Evolutionary conservation across 2,329 filamentous ascomycete species (phyloP), one percentile per base, ranked within the genome.

Genomic region (Cordyceps pruinosa): DNA sequence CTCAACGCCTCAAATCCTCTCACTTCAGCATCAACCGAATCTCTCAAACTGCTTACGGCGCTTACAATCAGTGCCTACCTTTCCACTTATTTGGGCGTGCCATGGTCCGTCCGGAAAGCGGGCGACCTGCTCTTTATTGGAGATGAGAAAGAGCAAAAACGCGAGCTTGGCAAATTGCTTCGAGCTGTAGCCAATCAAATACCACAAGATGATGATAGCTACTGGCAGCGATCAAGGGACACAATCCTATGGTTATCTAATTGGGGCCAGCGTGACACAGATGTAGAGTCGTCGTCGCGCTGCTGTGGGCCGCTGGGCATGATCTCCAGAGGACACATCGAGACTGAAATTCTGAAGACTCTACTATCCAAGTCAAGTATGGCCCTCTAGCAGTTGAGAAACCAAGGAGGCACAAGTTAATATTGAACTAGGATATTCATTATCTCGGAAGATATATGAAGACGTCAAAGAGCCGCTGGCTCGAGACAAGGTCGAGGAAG

Each of bases 191-290:
- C 73, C 50, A 72, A 70, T 48, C 77, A 76, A 56, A 75, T 75
- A 13, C 73, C 79, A 2, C 83, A 79, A 59, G 79, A 77, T 35
- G 84, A 89, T 54, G 85, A 89, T 59, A 77, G 77, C 34, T 83
- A 81, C 60, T 89, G 86, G 86, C 72, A 77, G 26, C 76, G 73
- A 54, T 78, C 81, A 13, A 79, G 88, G 58, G 79, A 80, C 42
- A 84, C 86, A 63, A 70, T 92, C 9, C 67, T 90, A 4, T 93
- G 89, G 89, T 75, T 93, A 30, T 83, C 85, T 66, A 80, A 81
- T 64, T 92, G 88, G 88, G 85, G 85, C 34, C 76, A 77, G 25
- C 75, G 80, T 3, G 41, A 61, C 3, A 61, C 63, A n/a, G 52
- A 61, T 13, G 26, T 17, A 28, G 21, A 66, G 65, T 21, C 71